A percentile compares a stretch with the other conserved stretches of the same genome.
phyloP scores from a whole-genome alignment of 2,329 filamentous ascomycete species.

The Albophoma yamanashiensis region DNA sequence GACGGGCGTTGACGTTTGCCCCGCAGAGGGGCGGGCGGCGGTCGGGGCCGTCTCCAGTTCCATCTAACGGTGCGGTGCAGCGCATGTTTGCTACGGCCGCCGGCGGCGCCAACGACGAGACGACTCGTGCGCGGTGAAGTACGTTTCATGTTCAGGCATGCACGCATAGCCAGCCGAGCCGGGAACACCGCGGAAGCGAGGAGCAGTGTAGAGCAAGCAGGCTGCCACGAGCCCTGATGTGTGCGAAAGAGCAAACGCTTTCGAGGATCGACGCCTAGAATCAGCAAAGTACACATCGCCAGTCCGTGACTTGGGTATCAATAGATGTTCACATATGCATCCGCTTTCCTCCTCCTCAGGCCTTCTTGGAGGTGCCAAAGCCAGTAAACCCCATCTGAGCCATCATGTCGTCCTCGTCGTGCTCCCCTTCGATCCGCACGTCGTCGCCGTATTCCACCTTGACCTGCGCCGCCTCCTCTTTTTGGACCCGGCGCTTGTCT shows the following conservation, averaged over 20 bases:
- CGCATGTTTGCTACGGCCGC: neutral
- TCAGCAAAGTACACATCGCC: neutral
- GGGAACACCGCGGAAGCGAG: neutral
- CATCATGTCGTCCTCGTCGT: constrained; percentile 63
- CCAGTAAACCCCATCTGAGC: constrained; percentile 55
- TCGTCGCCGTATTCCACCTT: constrained; percentile 55
- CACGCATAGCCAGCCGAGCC: neutral
- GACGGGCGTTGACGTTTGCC: neutral
- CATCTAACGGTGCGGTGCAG: neutral
- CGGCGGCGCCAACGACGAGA: neutral
- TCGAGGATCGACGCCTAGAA: neutral
- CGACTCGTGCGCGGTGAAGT: neutral
- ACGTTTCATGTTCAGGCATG: neutral
- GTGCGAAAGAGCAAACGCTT: neutral
- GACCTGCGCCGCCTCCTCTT: constrained; percentile 40
- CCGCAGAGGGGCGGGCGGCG: neutral
- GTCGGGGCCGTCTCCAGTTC: neutral
- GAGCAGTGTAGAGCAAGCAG: neutral
- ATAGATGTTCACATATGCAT: neutral
- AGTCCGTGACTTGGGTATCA: constrained; percentile 1
- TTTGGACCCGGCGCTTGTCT: constrained; percentile 38
- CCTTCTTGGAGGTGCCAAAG: constrained; percentile 49
- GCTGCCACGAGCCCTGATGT: neutral
- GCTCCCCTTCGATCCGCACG: constrained; percentile 55
- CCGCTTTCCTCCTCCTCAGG: constrained; percentile 9